Conservation (phyloP, 2,329 filamentous ascomycete species). For the Lojkania enalia region DNA sequence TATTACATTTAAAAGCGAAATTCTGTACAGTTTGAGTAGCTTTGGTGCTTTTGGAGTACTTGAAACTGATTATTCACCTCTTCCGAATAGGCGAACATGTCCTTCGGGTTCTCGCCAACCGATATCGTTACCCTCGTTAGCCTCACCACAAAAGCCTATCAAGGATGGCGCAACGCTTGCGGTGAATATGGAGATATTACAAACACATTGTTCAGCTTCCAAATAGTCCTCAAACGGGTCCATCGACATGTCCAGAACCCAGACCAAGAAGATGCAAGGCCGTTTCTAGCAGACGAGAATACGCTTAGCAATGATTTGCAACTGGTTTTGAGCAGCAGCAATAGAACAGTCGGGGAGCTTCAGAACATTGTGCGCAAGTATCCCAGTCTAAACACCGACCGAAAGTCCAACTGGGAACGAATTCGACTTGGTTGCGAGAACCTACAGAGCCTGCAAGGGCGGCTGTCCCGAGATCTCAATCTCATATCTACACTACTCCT, state of each 20-base stretch:
- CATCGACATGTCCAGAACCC: not conserved
- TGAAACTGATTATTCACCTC: no score
- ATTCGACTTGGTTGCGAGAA: not conserved
- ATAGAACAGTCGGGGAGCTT: not conserved
- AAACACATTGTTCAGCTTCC: not conserved
- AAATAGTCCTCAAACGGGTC: not conserved
- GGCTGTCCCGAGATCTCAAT: not conserved
- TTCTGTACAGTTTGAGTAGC: no score
- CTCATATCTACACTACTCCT: not conserved
- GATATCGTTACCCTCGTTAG: not conserved
- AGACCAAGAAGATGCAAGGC: not conserved
- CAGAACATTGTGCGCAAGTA: not conserved
- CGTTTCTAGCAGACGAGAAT: no score
- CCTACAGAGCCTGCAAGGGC: not conserved
- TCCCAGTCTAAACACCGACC: not conserved
- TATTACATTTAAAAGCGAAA: no score
- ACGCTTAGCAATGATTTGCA: no score
- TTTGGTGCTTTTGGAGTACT: no score
- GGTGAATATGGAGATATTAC: conserved; percentile 1
- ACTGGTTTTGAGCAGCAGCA: not conserved
- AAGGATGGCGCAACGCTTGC: not conserved
- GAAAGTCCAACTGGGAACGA: not conserved
- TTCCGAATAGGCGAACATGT: no score
- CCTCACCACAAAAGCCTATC: not conserved
- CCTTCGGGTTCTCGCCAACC: not conserved